Percentiles rank a stretch among this genome's conserved stretches.
phyloP scores from a whole-genome alignment of 2,329 filamentous ascomycete genomes.

The Chrysoporthe cubensis region DNA sequence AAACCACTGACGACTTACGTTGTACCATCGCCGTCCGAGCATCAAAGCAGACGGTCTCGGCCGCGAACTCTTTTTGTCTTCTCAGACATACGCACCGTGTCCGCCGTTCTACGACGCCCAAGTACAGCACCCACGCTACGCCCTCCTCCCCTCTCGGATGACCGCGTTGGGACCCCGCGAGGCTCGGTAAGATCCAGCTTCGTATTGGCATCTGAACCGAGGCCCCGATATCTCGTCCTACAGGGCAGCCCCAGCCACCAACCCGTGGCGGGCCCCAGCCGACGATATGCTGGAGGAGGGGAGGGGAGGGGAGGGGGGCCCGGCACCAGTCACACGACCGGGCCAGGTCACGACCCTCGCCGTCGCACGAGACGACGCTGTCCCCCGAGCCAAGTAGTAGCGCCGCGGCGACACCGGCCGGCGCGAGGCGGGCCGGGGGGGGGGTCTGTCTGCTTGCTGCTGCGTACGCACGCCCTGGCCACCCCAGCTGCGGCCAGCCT shows the following conservation, averaged over 20 bases:
- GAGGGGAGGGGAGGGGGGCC: no score
- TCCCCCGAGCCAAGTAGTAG: no score
- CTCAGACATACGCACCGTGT: background rate
- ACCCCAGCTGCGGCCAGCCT: no score
- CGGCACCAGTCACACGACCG: no score
- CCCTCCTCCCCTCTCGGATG: background rate
- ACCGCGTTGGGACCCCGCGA: no score
- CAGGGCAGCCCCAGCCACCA: background rate
- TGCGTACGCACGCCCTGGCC: no score
- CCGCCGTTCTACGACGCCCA: background rate
- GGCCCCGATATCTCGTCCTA: background rate
- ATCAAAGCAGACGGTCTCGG: background rate
- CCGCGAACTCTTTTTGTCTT: background rate
- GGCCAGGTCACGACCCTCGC: no score
- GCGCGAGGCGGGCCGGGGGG: no score
- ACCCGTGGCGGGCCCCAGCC: background rate
- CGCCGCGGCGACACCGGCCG: no score
- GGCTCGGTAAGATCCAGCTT: background rate
- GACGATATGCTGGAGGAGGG: background rate
- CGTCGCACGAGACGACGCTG: no score
- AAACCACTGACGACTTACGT: conserved; percentile 1
- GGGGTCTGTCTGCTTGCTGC: no score
- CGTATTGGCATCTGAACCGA: background rate
- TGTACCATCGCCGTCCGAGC: background rate
- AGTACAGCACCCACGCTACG: background rate